Evolutionary conservation across 83 land plant genomes (phyloP), one percentile per base, ranked within the genome.

Genomic region (Diphasiastrum complanatum): DNA sequence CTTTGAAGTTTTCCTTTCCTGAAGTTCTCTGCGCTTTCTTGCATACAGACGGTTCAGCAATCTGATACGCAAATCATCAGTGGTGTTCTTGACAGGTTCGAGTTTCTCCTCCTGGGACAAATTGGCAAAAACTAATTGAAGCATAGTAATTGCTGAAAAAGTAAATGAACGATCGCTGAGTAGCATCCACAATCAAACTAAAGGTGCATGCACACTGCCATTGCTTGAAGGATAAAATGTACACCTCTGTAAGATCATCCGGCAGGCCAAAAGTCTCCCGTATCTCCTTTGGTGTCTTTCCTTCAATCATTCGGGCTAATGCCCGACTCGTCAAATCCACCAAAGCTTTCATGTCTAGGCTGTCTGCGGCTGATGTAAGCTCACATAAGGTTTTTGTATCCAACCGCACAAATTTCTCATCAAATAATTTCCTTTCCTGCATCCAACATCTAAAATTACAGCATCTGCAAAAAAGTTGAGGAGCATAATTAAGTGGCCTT

Each of bases 221-320:
- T n/a, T 12, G 28, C 29, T 34, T 32, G 45, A 31, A 35, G 24
- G 22, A 18, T 37, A 75, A 12, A 55, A 27, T 34, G 60, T 52
- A n/a, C 47, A 89, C 96, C 83, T 93, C 99, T 31, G 99, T 93
- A 4, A 93, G 88, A 54, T 93, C 99, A 76, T 93, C 99, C 10
- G 96, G 96, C 45, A 93, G 65, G 71, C 85, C 84, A 69, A 91
- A 91, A 27, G 79, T 91, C 61, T 91, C 97, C 32, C 97, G 84
- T 38, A 91, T 91, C 65, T 91, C 96, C 74, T 87, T 92, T 23
- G 97, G 87, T 26, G 84, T 85, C 61, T 84, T 88, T 5, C 99
- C 99, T 73, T 93, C 99, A 57, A 93, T 93, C 76, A 89, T 85
- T 33, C 99, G 81, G 47, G 99, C 99, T 57, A 93, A 83, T 25